phyloP scores from a whole-genome alignment of 2,329 filamentous ascomycete genomes.

The Periconia macrospinosa region DNA sequence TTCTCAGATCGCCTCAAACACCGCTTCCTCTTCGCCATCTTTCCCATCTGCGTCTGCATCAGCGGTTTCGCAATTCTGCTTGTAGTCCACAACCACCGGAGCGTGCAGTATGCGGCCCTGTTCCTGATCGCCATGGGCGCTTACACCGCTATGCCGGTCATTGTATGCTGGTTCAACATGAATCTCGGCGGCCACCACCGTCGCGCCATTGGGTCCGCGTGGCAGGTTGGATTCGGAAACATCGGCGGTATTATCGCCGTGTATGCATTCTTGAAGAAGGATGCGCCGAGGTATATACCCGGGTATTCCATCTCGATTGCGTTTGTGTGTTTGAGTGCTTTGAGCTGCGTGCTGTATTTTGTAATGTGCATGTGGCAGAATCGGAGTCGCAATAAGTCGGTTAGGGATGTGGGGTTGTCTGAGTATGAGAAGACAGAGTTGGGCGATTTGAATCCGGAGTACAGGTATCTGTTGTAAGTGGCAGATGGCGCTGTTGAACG shows the following conservation, averaged over 20 bases:
- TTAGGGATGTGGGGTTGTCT: slow-evolving; percentile 54
- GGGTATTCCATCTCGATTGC: slow-evolving; percentile 78
- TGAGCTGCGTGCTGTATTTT: slow-evolving; percentile 64
- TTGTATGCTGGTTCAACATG: slow-evolving; percentile 62
- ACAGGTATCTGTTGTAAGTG: slow-evolving; percentile 58
- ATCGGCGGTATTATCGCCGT: slow-evolving; percentile 57
- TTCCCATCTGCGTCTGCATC: slow-evolving; percentile 70
- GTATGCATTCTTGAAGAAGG: slow-evolving; percentile 54
- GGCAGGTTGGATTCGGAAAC: slow-evolving; percentile 55
- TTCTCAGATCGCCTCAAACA: slow-evolving; percentile 72
- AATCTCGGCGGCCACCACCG: slow-evolving; percentile 57
- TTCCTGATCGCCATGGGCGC: slow-evolving; percentile 80
- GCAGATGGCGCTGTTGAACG: background rate
- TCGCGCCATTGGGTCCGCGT: slow-evolving; percentile 52
- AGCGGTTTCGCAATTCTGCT: slow-evolving; percentile 76
- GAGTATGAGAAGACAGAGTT: slow-evolving; percentile 65
- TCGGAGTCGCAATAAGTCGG: slow-evolving; percentile 55
- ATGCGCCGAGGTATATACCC: slow-evolving; percentile 68
- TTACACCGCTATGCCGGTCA: slow-evolving; percentile 88
- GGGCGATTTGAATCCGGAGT: slow-evolving; percentile 63
- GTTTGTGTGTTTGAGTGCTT: slow-evolving; percentile 69
- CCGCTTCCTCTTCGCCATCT: slow-evolving; percentile 72
- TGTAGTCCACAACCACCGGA: slow-evolving; percentile 66
- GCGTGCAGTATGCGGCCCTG: slow-evolving; percentile 74
- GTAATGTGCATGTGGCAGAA: slow-evolving; percentile 64